Evolutionary conservation across 768 basidiomycete genomes (phyloP).

Genomic region (Russula griseocarnosa): DNA sequence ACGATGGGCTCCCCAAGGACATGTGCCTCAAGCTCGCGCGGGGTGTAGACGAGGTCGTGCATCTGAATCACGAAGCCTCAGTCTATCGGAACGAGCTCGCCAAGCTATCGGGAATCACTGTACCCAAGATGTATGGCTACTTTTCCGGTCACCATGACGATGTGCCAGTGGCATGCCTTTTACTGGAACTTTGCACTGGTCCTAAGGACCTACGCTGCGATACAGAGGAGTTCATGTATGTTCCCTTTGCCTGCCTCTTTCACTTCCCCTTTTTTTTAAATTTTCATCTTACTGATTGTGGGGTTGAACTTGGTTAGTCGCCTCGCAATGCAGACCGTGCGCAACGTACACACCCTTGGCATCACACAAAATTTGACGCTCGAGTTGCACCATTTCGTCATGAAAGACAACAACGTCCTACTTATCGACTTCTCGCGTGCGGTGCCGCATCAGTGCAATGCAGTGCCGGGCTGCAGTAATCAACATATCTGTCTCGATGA

Average conservation of each 20-base stretch:
- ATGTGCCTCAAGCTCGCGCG: conserved; percentile 21
- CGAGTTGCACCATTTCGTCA: conserved; percentile 23
- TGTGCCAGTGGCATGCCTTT: conserved; percentile 13
- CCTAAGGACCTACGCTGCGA: not conserved
- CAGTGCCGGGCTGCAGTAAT: conserved; percentile 15
- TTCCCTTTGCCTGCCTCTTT: not conserved
- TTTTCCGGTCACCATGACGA: conserved; percentile 14
- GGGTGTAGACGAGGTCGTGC: conserved; percentile 23
- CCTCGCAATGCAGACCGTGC: conserved; percentile 20
- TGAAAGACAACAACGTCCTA: conserved; percentile 20
- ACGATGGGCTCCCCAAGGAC: conserved; percentile 8
- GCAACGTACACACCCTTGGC: conserved; percentile 16
- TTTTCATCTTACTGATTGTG: not conserved
- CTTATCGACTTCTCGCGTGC: conserved; percentile 23
- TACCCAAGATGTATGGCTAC: conserved; percentile 23
- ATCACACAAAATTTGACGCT: conserved; percentile 20
- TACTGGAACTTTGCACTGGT: conserved; percentile 18
- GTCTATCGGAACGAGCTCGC: conserved; percentile 14
- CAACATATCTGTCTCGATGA: conserved; percentile 16
- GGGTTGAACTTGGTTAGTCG: not conserved
- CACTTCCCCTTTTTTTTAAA: not conserved
- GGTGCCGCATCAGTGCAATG: conserved; percentile 16
- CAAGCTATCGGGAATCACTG: conserved; percentile 23
- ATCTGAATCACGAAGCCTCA: conserved; percentile 20
- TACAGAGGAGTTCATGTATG: conserved; percentile 17